Conservation (phyloP, 1,284 basidiomycete genomes). For the Ustilago lituana region DNA sequence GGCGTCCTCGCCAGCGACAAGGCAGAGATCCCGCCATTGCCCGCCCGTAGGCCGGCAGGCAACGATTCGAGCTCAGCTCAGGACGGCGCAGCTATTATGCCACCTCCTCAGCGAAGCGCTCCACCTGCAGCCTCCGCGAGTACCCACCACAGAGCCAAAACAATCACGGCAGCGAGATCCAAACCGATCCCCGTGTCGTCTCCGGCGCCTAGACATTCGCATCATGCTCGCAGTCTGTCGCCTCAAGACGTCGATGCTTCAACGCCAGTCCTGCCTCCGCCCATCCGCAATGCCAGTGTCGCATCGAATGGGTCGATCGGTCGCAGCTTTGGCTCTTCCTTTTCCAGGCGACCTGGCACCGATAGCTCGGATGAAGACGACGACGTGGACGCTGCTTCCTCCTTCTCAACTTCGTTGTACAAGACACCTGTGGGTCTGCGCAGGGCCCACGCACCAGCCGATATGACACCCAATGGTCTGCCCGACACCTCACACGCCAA, state of each 20-base stretch:
- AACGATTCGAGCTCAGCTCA: conserved; percentile 3
- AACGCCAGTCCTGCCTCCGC: conserved; percentile 23
- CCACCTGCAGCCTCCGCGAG: conserved; percentile 1
- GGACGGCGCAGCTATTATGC: conserved; percentile 20
- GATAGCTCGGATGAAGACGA: conserved; percentile 47
- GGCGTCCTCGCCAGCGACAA: conserved; percentile 5
- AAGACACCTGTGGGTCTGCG: conserved; percentile 28
- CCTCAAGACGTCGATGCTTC: conserved; percentile 17
- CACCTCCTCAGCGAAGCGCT: conserved; percentile 32
- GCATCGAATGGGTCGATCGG: conserved; percentile 5
- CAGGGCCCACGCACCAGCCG: conserved; percentile 22
- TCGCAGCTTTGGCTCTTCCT: conserved; percentile 27
- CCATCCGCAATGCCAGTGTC: conserved; percentile 13
- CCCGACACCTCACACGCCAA: conserved; percentile 48
- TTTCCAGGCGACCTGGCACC: conserved; percentile 9
- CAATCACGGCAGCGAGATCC: conserved; percentile 23
- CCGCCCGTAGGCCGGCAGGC: conserved; percentile 14
- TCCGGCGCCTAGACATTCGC: conserved; percentile 5
- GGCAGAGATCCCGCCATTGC: conserved; percentile 13
- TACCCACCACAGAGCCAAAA: conserved; percentile 24
- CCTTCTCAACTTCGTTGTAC: conserved; percentile 24
- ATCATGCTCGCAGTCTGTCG: conserved; percentile 15
- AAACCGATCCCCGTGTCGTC: conserved; percentile 26
- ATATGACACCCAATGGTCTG: conserved; percentile 34
- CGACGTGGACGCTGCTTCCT: conserved; percentile 16